Evolutionary conservation across 768 basidiomycete species (phyloP), one percentile per base, ranked within the genome.

Genomic region (Cyclocybe cylindracea): DNA sequence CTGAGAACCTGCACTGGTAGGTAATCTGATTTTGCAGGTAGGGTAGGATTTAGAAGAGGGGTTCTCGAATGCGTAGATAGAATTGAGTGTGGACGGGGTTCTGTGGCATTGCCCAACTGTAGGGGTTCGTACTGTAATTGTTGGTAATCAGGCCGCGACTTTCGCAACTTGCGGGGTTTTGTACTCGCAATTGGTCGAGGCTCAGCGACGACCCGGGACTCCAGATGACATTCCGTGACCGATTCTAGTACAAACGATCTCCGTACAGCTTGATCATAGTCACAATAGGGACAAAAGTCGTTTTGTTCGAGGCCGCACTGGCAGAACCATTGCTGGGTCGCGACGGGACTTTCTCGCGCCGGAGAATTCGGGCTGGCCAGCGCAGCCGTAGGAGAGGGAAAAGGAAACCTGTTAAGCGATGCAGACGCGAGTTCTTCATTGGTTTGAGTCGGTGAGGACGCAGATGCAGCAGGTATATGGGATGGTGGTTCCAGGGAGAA

Each of bases 271-370:
- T 46, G 54, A 33, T 59, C 53, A 42, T 58, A 57, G 44, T 65
- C 60, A 34, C 62, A 65, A 36, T 63, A 63, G 10, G 64, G 64
- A 50, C 64, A 65, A 47, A 59, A 62, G 29, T 57, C 55, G 5
- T 29, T 32, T 50, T 52, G 55, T 39, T 56, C 54, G 9, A 46
- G 46, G 24, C 54, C 57, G 37, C 60, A 63, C 4, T 45, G 41
- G 44, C 61, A 62, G 19, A 39, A 32, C 39, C 39, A 38, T 9
- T 45, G 32, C 32, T 43, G 40, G 13, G 31, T 19, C 29, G 39
- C 18, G 38, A 31, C 19, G 35, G 35, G 39, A n/a, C 29, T 40
- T 40, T 44, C 40, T 39, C 38, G 37, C 50, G 18, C 18, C 10
- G 39, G 24, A 5, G 24, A 24, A 24, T 24, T 24, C 24, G 24